Conservation (phyloP, 176 grass and related monocot genomes). For the Zoysia pacifica region DNA sequence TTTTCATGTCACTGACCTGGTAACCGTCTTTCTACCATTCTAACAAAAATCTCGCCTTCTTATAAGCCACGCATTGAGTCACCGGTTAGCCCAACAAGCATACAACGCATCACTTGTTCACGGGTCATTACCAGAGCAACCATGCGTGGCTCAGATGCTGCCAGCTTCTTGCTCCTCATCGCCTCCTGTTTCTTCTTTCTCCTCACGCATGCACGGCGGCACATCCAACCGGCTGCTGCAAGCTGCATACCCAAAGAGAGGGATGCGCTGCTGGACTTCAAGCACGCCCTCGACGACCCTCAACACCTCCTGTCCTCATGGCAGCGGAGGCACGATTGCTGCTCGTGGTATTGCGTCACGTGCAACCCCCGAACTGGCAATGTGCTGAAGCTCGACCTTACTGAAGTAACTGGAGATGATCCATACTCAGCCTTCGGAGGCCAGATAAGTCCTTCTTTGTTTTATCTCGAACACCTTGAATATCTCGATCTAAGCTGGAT, state of each 20-base stretch:
- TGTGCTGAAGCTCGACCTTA: background rate
- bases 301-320: background rate
- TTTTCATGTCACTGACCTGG: too few relatives aligned
- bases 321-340: background rate
- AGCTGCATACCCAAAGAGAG: background rate
- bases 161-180: background rate
- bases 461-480: conserved; percentile 23
- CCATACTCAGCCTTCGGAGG: background rate
- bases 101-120: too few relatives aligned
- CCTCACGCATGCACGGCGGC: background rate
- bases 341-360: background rate
- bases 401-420: background rate
- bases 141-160: background rate
- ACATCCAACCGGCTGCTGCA: background rate
- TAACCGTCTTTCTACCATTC: too few relatives aligned
- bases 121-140: too few relatives aligned
- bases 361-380: background rate
- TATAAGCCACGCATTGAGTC: too few relatives aligned
- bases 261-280: background rate
- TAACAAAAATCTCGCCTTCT: too few relatives aligned
- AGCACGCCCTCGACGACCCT: background rate
- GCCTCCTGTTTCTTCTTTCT: background rate
- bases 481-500: conserved; percentile 5
- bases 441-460: background rate
- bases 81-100: too few relatives aligned